phyloP scores from a whole-genome alignment of 371 early-diverging fungal genomes.

The Saksenaea vasiformis region DNA sequence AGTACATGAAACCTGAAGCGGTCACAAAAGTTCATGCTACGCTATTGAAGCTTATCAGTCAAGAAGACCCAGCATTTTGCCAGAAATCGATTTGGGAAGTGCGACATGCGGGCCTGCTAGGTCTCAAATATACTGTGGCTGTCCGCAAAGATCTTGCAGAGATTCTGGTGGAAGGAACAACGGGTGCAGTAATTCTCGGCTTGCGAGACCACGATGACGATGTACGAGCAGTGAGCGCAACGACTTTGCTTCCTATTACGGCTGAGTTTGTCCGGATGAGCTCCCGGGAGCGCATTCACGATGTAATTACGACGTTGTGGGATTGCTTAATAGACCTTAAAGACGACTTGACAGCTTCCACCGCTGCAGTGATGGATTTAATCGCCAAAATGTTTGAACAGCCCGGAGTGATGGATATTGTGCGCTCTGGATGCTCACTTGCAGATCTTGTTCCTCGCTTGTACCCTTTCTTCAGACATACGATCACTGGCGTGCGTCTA shows the following conservation, averaged over 20 bases:
- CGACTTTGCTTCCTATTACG: constrained; percentile 87
- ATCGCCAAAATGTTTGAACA: constrained; percentile 81
- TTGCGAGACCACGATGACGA: constrained; percentile 89
- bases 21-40: constrained; percentile 59
- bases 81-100: constrained; percentile 84
- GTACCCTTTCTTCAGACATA: constrained; percentile 93
- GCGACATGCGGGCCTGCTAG: constrained; percentile 91
- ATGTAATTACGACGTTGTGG: constrained; percentile 83
- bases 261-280: constrained; percentile 74
- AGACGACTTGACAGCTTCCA: constrained; percentile 93
- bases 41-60: constrained; percentile 62
- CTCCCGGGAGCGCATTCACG: constrained; percentile 60
- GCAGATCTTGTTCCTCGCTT: constrained; percentile 79
- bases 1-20: constrained; percentile 61
- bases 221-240: constrained; percentile 90
- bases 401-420: constrained; percentile 61
- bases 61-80: constrained; percentile 50
- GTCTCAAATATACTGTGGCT: constrained; percentile 94
- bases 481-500: constrained; percentile 82
- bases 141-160: constrained; percentile 86
- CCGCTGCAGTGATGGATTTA: constrained; percentile 92
- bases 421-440: constrained; percentile 56
- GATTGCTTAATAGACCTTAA: constrained; percentile 78
- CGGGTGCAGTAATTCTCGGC: constrained; percentile 58
- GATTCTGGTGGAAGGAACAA: constrained; percentile 63